These are phyloP conservation scores for Eucalyptus curtisii DNA, from an alignment of 345 rosid species.

Conservation along the genomic window DNA sequence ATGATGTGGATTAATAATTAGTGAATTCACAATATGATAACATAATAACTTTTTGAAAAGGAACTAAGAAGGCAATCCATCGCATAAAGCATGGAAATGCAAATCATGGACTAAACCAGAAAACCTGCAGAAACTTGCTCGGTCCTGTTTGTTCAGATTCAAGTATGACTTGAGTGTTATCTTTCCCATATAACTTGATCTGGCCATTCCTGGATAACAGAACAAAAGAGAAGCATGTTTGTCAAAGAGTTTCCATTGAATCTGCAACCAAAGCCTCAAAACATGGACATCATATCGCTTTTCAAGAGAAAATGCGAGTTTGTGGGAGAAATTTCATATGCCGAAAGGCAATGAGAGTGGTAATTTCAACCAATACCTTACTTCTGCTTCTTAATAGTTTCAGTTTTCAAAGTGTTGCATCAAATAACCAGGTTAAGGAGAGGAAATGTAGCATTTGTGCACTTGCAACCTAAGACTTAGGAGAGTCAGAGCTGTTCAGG, in stretches of 20 bases:
- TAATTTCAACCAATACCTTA: neutral
- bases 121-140: conserved; percentile 73
- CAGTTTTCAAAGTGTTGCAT: neutral
- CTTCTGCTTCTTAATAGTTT: neutral
- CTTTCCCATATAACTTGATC: conserved; percentile 69
- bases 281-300: neutral
- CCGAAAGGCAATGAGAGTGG: neutral
- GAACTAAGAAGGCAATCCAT: neutral
- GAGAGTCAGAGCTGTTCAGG: neutral
- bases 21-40: neutral
- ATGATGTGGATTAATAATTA: neutral
- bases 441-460: neutral
- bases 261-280: neutral
- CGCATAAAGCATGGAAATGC: neutral
- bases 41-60: neutral
- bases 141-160: conserved; percentile 46
- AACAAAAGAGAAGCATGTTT: neutral
- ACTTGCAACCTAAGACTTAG: neutral
- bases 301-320: neutral
- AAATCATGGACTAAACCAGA: neutral
- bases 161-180: conserved; percentile 56
- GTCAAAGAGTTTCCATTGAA: neutral
- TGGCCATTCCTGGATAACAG: conserved; percentile 56
- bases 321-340: neutral
- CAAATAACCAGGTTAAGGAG: neutral